Evolutionary conservation across 371 early-diverging fungal species (phyloP).

Genomic region (Lichtheimia corymbifera): DNA sequence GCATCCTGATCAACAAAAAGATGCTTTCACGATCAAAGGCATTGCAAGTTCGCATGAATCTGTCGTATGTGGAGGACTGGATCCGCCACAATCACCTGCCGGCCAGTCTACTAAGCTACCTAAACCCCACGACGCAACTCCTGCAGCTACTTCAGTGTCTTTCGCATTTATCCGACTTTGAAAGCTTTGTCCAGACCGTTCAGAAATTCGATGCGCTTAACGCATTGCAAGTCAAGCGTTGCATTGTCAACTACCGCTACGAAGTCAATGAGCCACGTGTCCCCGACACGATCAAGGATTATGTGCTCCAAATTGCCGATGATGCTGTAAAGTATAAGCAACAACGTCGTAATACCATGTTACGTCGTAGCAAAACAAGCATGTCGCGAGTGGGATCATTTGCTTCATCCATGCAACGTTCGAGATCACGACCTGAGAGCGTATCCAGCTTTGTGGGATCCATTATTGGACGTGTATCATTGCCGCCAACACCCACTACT

Average conservation of each 20-base stretch:
- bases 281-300: slow-evolving; percentile 71
- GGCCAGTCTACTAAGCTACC: slow-evolving; percentile 40
- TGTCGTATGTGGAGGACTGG: slow-evolving; percentile 86
- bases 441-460: slow-evolving; percentile 32
- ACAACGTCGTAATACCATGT: slow-evolving; percentile 37
- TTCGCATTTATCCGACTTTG: slow-evolving; percentile 65
- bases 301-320: slow-evolving; percentile 67
- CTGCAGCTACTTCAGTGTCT: slow-evolving; percentile 82
- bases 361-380: slow-evolving; percentile 30
- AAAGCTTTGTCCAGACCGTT: slow-evolving; percentile 71
- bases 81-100: slow-evolving; percentile 62
- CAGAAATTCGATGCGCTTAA: slow-evolving; percentile 66
- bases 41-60: slow-evolving; percentile 82
- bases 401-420: slow-evolving; percentile 25
- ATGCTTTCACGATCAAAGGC: slow-evolving; percentile 81
- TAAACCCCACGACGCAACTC: slow-evolving; percentile 72
- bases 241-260: slow-evolving; percentile 81
- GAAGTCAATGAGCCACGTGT: slow-evolving; percentile 79
- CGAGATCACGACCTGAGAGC: slow-evolving; percentile 34
- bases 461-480: slow-evolving; percentile 22
- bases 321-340: slow-evolving; percentile 58
- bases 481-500: slow-evolving; percentile 19
- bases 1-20: slow-evolving; percentile 73
- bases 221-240: slow-evolving; percentile 69
- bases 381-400: slow-evolving; percentile 10